Conservation (phyloP, 768 basidiomycete species). For the Pisolithus tinctorius region DNA sequence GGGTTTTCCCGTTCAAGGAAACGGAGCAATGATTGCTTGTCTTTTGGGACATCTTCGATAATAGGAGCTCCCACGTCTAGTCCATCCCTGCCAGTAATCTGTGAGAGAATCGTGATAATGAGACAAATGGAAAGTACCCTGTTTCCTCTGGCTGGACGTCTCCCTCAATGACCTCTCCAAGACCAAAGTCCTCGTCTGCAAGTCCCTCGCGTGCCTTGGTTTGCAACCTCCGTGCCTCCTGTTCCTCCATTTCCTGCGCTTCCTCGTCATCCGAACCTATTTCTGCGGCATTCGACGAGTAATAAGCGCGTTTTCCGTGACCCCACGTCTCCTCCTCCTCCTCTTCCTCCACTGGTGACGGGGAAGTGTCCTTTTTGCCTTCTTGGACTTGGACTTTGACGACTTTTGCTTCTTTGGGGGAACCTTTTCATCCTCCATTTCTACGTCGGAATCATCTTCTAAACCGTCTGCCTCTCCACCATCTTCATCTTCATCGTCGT, state of each 20-base stretch:
- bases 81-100: constrained; percentile 10
- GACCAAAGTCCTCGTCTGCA: constrained; percentile 77
- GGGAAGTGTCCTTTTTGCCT: constrained; percentile 6
- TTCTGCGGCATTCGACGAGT: constrained; percentile 76
- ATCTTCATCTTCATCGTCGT: constrained; percentile 39
- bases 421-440: constrained; percentile 13
- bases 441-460: neutral
- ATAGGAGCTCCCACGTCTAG: constrained; percentile 1
- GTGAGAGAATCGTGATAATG: neutral
- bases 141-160: constrained; percentile 20
- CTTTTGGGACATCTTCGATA: constrained; percentile 35
- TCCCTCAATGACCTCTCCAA: constrained; percentile 51
- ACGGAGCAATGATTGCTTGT: constrained; percentile 54
- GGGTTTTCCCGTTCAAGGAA: constrained; percentile 71
- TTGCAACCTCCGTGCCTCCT: constrained; percentile 79
- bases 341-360: constrained; percentile 18
- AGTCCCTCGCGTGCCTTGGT: constrained; percentile 64
- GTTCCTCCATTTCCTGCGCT: constrained; percentile 80
- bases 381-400: constrained; percentile 10
- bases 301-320: constrained; percentile 70
- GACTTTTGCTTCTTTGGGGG: constrained; percentile 5
- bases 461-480: constrained; percentile 23
- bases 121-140: constrained; percentile 17
- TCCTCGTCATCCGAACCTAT: constrained; percentile 87
- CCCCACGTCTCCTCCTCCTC: constrained; percentile 90